Base-by-base conservation (phyloP, 768 basidiomycete genomes). In the Daedalea quercina region DNA sequence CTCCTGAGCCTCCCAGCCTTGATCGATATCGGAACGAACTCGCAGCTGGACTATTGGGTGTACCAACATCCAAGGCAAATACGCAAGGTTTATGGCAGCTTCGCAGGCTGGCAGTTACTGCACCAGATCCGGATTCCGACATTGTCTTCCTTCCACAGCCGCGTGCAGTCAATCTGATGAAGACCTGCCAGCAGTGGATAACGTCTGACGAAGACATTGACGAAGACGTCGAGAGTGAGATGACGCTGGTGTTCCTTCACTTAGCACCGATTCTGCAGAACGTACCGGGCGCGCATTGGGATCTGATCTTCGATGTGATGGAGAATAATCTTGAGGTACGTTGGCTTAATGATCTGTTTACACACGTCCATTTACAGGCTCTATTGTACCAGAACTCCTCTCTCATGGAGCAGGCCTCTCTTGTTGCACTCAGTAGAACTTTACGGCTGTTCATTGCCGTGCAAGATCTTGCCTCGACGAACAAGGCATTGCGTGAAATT, bases 221-320 rank as follows among this genome's bases (percentile, higher is more conserved):
- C 24, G 90, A 92, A 57, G 84, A 87, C 44, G 76, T 94, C 2
- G 89, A 96, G 64, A 82, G 80, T 53, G 79, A 76, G 50, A 82
- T 95, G 73, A 82, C 87, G 7, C 66, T 82, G 55, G 65, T 96
- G 2, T 90, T 91, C 63, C 69, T 76, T 42, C 76, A 86, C 52
- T 73, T 97, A 1, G 90, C 84, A 1, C 94, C 94, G 2, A 86
- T 97, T 50, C 69, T 98, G 54, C 93, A 97, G 68, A 88, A 82
- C 62, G 76, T 95, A 1, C 73, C 82, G 13, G 96, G 95, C 0
- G 72, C 78, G 0, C 96, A 98, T 67, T 99, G 96, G 96, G 88
- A 91, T 46, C 79, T 94, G 31, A 81, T 94, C 3, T 94, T 90
- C 65, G 94, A 97, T 63, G 67, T 97, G 15, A 63, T 95, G 12